phyloP scores from a whole-genome alignment of 495 filamentous ascomycete genomes.

The Platismatia glauca region DNA sequence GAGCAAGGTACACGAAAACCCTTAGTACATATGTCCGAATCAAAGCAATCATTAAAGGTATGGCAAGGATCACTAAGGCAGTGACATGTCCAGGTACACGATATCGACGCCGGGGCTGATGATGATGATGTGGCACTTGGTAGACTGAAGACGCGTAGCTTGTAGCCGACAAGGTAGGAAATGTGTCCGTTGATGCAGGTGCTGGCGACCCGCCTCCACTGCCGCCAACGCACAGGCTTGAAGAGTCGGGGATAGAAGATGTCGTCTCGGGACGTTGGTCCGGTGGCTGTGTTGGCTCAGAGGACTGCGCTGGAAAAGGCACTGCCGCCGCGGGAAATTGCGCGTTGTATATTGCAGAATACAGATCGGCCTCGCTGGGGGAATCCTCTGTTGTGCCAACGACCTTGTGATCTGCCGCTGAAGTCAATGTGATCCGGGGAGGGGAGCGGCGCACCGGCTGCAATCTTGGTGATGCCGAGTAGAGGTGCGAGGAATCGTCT shows the following conservation, averaged over 20 bases:
- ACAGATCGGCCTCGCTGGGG: no score
- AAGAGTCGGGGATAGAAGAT: conserved; percentile 2
- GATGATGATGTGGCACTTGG: neutral
- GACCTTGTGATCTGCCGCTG: no score
- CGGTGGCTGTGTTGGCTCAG: conserved; percentile 12
- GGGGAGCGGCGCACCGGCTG: no score
- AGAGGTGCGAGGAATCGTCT: no score
- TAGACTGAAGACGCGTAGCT: no score
- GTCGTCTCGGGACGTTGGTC: conserved; percentile 4
- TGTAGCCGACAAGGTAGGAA: neutral
- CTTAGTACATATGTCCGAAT: neutral
- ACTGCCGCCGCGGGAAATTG: no score
- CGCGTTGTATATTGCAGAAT: no score
- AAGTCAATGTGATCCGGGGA: no score
- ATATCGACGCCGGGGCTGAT: neutral
- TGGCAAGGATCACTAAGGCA: conserved; percentile 14
- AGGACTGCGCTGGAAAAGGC: no score
- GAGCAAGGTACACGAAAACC: neutral
- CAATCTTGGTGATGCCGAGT: no score
- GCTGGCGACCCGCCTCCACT: neutral
- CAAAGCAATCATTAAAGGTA: neutral
- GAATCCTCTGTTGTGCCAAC: no score
- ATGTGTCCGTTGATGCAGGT: neutral
- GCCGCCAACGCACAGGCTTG: conserved; percentile 14
- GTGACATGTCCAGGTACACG: conserved; percentile 19